phyloP scores from a whole-genome alignment of 805 yeast genomes.

The Candida caryicola region DNA sequence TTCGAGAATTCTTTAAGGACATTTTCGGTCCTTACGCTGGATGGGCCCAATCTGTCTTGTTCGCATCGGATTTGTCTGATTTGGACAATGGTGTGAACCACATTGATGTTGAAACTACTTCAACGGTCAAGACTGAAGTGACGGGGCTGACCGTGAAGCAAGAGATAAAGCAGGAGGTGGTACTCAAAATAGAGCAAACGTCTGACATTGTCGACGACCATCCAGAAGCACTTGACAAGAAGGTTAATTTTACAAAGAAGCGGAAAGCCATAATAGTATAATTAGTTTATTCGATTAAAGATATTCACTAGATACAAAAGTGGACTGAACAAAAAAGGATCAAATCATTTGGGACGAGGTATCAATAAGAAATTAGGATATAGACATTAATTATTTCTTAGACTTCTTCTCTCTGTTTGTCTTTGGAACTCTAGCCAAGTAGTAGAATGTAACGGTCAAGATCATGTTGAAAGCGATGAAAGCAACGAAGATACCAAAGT shows the following conservation, averaged over 20 bases:
- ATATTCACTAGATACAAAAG: too few relatives aligned
- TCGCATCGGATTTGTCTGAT: conserved; percentile 77
- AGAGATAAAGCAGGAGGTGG: too few relatives aligned
- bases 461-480: conserved; percentile 35
- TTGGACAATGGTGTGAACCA: conserved; percentile 63
- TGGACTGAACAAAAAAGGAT: too few relatives aligned
- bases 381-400: too few relatives aligned
- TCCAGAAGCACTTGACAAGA: too few relatives aligned
- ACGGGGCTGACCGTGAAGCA: neutral
- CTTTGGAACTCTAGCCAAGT: conserved; percentile 77
- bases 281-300: too few relatives aligned
- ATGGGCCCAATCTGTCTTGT: conserved; percentile 96
- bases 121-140: neutral
- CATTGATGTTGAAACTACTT: neutral
- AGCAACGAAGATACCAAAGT: conserved; percentile 51
- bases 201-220: too few relatives aligned
- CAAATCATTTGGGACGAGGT: too few relatives aligned
- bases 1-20: conserved; percentile 56
- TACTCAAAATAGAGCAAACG: too few relatives aligned
- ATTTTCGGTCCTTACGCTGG: conserved; percentile 94
- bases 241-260: too few relatives aligned
- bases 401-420: conserved; percentile 32
- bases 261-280: too few relatives aligned
- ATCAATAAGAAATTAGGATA: too few relatives aligned
- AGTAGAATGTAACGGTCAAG: conserved; percentile 41